Evolutionary conservation across 2,329 filamentous ascomycete genomes (phyloP).

Genomic region (Madurella mycetomatis): DNA sequence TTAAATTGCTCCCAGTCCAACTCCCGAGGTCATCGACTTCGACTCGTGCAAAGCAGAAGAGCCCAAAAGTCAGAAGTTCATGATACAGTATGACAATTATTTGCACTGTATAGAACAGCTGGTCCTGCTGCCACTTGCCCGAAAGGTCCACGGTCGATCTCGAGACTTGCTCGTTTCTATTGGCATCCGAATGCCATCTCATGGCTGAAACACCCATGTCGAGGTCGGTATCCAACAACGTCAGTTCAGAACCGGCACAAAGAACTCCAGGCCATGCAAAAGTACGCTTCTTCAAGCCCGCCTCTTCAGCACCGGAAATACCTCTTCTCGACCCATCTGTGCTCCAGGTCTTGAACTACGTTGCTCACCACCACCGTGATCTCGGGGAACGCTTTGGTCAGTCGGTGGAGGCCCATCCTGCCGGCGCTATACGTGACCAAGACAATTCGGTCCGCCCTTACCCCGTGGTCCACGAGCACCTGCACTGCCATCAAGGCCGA

Average conservation of each 20-base stretch:
- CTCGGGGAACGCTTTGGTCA: conserved; percentile 84
- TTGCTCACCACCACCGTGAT: conserved; percentile 83
- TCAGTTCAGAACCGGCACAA: neutral
- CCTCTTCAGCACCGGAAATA: conserved; percentile 75
- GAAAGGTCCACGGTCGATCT: too few species aligned
- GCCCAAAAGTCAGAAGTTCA: too few species aligned
- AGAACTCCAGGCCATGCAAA: neutral
- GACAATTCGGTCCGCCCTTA: conserved; percentile 77
- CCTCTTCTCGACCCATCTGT: conserved; percentile 82
- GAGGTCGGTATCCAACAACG: neutral
- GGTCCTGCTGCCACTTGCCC: too few species aligned
- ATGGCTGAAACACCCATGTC: neutral
- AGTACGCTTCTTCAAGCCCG: neutral
- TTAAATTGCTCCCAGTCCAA: too few species aligned
- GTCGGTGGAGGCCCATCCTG: conserved; percentile 72
- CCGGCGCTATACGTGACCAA: conserved; percentile 92
- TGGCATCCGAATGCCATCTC: too few species aligned
- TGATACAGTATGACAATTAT: too few species aligned
- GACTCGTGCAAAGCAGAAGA: too few species aligned
- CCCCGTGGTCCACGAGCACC: conserved; percentile 91
- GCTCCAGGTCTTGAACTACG: conserved; percentile 75
- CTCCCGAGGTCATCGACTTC: too few species aligned
- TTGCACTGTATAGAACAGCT: too few species aligned
- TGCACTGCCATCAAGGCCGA: conserved; percentile 88
- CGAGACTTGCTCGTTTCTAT: too few species aligned